phyloP scores from a whole-genome alignment of 1,284 basidiomycete genomes.

The Anthracocystis setariae region DNA sequence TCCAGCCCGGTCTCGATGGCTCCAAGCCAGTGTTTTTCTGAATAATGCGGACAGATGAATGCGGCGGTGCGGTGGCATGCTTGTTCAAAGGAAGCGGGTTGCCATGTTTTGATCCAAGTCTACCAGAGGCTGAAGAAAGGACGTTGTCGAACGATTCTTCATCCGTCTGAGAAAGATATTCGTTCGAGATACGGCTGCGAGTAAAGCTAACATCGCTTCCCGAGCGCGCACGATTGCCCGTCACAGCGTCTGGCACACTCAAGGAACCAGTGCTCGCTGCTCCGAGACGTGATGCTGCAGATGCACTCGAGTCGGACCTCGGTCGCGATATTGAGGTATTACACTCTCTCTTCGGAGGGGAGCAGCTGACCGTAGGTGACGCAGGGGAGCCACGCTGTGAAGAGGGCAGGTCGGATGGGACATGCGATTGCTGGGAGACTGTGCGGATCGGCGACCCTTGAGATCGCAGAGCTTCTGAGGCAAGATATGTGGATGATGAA shows the following conservation, averaged over 20 bases:
- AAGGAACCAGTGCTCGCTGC: slow-evolving; percentile 23
- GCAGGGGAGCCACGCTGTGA: background rate
- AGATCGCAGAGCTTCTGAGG: slow-evolving; percentile 1
- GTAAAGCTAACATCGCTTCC: slow-evolving; percentile 47
- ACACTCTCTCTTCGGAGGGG: background rate
- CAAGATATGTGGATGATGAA: background rate
- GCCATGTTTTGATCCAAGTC: background rate
- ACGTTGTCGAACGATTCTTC: slow-evolving; percentile 20
- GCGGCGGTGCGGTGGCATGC: no score
- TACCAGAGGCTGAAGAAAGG: background rate
- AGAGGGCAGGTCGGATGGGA: no score
- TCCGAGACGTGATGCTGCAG: slow-evolving; percentile 6
- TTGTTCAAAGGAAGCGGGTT: background rate
- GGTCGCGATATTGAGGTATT: background rate
- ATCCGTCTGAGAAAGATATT: slow-evolving; percentile 21
- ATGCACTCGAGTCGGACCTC: slow-evolving; percentile 4
- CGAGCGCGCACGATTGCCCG: slow-evolving; percentile 16
- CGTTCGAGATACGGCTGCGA: slow-evolving; percentile 30
- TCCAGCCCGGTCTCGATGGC: background rate
- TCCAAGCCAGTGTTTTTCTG: background rate
- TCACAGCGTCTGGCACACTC: slow-evolving; percentile 10
- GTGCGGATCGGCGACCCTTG: background rate
- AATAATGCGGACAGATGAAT: background rate
- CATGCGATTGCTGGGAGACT: background rate
- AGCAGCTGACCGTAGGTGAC: background rate